Conservation (phyloP, 1,139 yeast species). For the Kodamaea plutei region DNA sequence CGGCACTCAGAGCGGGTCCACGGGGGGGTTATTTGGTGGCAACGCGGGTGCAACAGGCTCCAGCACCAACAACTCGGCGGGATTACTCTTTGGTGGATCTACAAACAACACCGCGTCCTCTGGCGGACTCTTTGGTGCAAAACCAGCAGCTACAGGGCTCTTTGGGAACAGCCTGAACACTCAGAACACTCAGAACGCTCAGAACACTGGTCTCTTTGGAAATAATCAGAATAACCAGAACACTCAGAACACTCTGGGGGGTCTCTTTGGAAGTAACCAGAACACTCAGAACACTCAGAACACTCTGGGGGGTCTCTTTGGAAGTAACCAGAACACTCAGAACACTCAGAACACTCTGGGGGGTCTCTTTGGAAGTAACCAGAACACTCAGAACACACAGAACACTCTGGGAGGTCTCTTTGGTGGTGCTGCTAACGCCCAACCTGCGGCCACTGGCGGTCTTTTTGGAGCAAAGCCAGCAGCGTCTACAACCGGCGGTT, state of each 20-base stretch:
- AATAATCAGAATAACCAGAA: too few relatives aligned
- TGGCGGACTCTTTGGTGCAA: conserved; percentile 12
- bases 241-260: not conserved
- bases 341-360: conserved; percentile 8
- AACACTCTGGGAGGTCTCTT: conserved; percentile 11
- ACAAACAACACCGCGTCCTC: conserved; percentile 6
- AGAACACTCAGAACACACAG: conserved; percentile 3
- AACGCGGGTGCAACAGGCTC: too few relatives aligned
- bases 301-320: conserved; percentile 22
- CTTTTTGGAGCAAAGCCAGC: conserved; percentile 9
- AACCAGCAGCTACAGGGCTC: conserved; percentile 2
- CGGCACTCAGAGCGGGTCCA: conserved; percentile 5
- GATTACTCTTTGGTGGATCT: conserved; percentile 11
- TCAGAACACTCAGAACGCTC: not conserved
- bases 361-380: conserved; percentile 21
- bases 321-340: conserved; percentile 7
- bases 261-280: not conserved
- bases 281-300: not conserved
- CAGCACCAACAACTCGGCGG: too few relatives aligned
- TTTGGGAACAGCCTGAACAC: not conserved
- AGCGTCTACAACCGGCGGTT: conserved; percentile 8
- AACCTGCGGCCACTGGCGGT: conserved; percentile 9
- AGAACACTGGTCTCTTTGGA: not conserved
- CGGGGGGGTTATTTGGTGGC: conserved; percentile 8
- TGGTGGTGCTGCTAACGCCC: conserved; percentile 9